Percentiles rank a stretch among this genome's conserved stretches.
Evolutionary conservation across 805 yeast genomes (phyloP).

Genomic region (Clavispora santaluciae): DNA sequence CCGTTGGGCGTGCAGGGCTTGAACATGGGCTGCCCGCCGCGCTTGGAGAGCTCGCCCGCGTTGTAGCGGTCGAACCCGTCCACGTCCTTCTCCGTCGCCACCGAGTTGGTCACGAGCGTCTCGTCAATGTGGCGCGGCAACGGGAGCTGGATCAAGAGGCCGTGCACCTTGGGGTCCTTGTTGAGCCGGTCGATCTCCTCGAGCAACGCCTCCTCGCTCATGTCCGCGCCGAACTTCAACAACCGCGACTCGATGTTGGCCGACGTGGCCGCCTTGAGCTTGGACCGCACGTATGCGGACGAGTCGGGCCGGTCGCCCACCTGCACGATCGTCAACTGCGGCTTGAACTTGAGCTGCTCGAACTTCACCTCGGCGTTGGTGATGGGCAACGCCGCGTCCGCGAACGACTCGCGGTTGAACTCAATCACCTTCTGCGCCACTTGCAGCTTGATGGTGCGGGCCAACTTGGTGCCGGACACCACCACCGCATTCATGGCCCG

Average conservation of each 20-base stretch:
- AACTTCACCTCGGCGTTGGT: constrained; percentile 17
- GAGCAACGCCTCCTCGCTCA: constrained; percentile 57
- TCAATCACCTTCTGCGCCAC: constrained; percentile 38
- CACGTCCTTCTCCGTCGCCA: constrained; percentile 80
- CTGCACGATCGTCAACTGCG: constrained; percentile 78
- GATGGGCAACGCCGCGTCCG: constrained; percentile 14
- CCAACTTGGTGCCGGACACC: constrained; percentile 41
- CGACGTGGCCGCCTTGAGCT: constrained; percentile 82
- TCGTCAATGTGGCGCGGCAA: constrained; percentile 79
- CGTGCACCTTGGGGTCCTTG: constrained; percentile 73
- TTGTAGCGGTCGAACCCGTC: constrained; percentile 91
- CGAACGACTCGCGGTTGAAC: constrained; percentile 29
- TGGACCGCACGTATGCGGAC: constrained; percentile 85
- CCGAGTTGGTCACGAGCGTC: constrained; percentile 72
- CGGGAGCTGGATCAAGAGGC: constrained; percentile 86
- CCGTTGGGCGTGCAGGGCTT: constrained; percentile 97
- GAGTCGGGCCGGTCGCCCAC: constrained; percentile 91
- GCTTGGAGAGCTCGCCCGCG: constrained; percentile 85
- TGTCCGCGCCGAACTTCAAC: constrained; percentile 57
- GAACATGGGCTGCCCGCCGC: constrained; percentile 77
- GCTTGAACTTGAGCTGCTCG: constrained; percentile 49
- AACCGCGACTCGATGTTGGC: constrained; percentile 71
- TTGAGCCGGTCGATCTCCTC: constrained; percentile 60
- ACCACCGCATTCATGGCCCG: constrained; percentile 28
- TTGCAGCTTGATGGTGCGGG: constrained; percentile 30